Percentiles rank a stretch among this genome's conserved stretches.
Evolutionary conservation across 352 stramenopile genomes (phyloP).

Genomic region (Phytophthora megakarya): DNA sequence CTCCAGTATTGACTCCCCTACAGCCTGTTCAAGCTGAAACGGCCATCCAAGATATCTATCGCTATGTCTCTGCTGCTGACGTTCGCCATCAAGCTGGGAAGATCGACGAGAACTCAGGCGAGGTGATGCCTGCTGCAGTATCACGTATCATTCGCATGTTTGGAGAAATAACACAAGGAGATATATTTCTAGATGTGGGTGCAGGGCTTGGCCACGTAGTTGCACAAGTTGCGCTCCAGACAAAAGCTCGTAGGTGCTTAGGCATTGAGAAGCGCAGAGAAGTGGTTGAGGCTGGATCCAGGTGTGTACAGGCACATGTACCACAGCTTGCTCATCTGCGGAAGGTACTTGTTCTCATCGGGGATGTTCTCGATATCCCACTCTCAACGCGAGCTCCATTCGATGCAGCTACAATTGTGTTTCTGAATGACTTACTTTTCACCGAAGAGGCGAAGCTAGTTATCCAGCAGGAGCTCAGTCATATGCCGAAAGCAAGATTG

Average conservation of each 20-base stretch:
- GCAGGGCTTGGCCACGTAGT: slow-evolving; percentile 5
- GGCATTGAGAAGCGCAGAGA: slow-evolving; percentile 2
- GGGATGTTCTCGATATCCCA: not conserved
- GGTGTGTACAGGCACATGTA: not conserved
- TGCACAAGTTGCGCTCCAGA: slow-evolving; percentile 10
- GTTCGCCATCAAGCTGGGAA: slow-evolving; percentile 5
- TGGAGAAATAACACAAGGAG: not conserved
- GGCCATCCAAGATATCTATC: not conserved
- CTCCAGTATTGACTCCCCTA: no score
- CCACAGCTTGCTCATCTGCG: not conserved
- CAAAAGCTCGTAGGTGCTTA: not conserved
- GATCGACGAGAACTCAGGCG: slow-evolving; percentile 9
- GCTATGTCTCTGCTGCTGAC: not conserved
- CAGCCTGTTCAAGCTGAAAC: not conserved
- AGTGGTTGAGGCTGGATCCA: not conserved
- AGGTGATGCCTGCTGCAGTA: slow-evolving; percentile 1
- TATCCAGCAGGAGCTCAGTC: not conserved
- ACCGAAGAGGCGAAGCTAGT: slow-evolving; percentile 2
- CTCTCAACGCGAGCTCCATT: not conserved
- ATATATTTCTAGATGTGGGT: slow-evolving; percentile 13
- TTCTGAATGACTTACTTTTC: slow-evolving; percentile 8
- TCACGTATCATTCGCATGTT: slow-evolving; percentile 2
- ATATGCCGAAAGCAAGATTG: slow-evolving; percentile 1
- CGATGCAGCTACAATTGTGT: not conserved
- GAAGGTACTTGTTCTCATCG: not conserved